These are phyloP conservation scores for Pseudopediastrum boryanum DNA, from an alignment of 139 green algal species.

Conservation along the genomic window DNA sequence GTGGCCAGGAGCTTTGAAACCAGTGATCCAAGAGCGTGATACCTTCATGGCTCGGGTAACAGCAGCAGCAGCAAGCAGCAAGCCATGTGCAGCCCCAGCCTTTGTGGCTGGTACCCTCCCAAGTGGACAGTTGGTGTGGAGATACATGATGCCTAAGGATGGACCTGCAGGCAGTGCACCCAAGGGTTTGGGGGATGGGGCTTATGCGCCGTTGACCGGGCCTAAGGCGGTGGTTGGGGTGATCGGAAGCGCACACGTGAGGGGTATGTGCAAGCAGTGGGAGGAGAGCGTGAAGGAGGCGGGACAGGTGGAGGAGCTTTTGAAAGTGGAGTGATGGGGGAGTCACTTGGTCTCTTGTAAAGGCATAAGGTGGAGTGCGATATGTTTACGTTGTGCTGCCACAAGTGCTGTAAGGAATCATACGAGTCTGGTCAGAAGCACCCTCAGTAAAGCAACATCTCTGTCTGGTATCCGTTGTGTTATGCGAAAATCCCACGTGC, in stretches of 20 bases:
- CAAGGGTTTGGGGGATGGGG: constrained; percentile 65
- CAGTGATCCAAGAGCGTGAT: constrained; percentile 82
- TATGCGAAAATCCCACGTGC: too few species aligned
- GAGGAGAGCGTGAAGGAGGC: constrained; percentile 32
- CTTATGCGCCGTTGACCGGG: constrained; percentile 38
- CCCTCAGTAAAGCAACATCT: too few species aligned
- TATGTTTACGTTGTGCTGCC: too few species aligned
- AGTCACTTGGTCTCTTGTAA: too few species aligned
- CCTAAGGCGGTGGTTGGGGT: constrained; percentile 73
- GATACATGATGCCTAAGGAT: constrained; percentile 70
- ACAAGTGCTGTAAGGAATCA: too few species aligned
- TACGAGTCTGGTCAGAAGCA: too few species aligned
- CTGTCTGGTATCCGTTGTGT: too few species aligned
- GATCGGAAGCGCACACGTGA: constrained; percentile 86
- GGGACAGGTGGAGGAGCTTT: constrained; percentile 27
- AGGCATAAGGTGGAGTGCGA: too few species aligned
- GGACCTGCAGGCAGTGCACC: constrained; percentile 46
- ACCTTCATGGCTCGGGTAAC: constrained; percentile 78
- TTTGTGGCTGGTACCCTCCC: not conserved
- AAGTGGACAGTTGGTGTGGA: constrained; percentile 56
- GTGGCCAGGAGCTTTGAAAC: constrained; percentile 77
- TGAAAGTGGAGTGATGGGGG: constrained; percentile 11
- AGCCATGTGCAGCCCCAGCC: not conserved
- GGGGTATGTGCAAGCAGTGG: constrained; percentile 76
- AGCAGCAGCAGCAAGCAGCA: constrained; percentile 53